Base-by-base conservation (phyloP, 73 alveolate genomes). In the Stentor roeselii region DNA sequence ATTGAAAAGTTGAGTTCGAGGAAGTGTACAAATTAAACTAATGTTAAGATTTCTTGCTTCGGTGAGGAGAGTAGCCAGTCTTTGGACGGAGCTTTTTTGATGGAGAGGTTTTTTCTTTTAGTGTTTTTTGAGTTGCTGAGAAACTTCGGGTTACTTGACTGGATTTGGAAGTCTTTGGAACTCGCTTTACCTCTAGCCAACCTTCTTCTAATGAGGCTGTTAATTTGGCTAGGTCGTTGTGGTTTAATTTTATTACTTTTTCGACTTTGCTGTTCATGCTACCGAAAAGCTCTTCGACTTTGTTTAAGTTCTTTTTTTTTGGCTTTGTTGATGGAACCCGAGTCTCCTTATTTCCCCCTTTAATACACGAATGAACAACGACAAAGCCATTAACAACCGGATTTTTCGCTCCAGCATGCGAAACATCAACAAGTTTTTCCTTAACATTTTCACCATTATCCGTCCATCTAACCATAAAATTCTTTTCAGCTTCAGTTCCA, bases 311-410 rank as follows among this genome's bases (percentile, higher is more conserved):
- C 34, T 67, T 32, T 21, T 67, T 67, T 67, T 67, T 67, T 40
- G 37, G n/a, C 0, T 21, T 32, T 30, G 14, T 27, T 37, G 39
- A 37, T 36, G 84, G 84, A 0, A 35, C 84, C n/a, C 74, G 34
- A 76, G 6, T 36, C 2, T 76, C 84, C 39, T 37, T 27, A 14
- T 37, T 38, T 21, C 60, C 60, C 0, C 84, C 84, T 76, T 76
- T 76, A 15, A 76, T 14, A 41, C 84, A 76, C 6, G 84, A 76
- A 36, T 38, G 32, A 1, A 76, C 6, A 21, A 76, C 34, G 39
- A 40, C 84, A 37, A 11, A 21, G n/a, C 67, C 84, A 2, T 76
- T 35, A 36, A 36, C 60, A 37, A 76, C 67, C 32, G 84, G 84
- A 34, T 76, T 76, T 76, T 41, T 76, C 21, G 78, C 30, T 2